Evolutionary conservation across 2,329 filamentous ascomycete species (phyloP), one percentile per base, ranked within the genome.

Genomic region (Lecanicillium sp.): DNA sequence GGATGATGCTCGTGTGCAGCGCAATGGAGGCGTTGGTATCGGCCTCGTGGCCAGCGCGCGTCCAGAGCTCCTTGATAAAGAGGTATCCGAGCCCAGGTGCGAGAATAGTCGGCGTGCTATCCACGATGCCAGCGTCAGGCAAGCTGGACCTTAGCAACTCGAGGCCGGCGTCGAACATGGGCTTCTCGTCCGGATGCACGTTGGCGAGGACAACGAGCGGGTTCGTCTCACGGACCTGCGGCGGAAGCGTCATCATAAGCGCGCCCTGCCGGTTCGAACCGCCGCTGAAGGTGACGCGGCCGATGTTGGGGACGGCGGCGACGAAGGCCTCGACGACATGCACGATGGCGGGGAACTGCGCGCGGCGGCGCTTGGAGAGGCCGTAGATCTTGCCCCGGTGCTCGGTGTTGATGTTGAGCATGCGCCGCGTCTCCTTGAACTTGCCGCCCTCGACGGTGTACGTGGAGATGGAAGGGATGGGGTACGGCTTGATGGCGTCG

Each of bases 261-360:
- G 83, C 83, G 0, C 90, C 90, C 65, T 95, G 90, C 33, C 90
- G 75, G 52, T 95, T 90, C 7, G 90, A 90, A 17, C 90, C 88
- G 56, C 88, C 84, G 61, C 89, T 94, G 66, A 95, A 96, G 1
- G 84, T 84, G 3, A 90, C 86, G 20, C 78, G 75, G 36, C 80
- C 79, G 55, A 95, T 84, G 36, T 74, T 74, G 4, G 86, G 86
- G 2, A 95, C 74, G 1, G 82, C 78, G 33, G 78, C 70, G 26
- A 84, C 72, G 14, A 96, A 77, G 15, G 86, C 83, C 26, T 84
- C 79, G n/a, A 95, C 80, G 4, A 95, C 80, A 24, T 87, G 81
- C 0, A 83, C 81, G 26, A 95, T 89, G 24, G 90, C 89, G 1
- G 88, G 86, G 33, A 95, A 90, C 64, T 96, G 90, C 11, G 75